Conservation (phyloP, 768 basidiomycete genomes). For the Xerocomellus intermedius region DNA sequence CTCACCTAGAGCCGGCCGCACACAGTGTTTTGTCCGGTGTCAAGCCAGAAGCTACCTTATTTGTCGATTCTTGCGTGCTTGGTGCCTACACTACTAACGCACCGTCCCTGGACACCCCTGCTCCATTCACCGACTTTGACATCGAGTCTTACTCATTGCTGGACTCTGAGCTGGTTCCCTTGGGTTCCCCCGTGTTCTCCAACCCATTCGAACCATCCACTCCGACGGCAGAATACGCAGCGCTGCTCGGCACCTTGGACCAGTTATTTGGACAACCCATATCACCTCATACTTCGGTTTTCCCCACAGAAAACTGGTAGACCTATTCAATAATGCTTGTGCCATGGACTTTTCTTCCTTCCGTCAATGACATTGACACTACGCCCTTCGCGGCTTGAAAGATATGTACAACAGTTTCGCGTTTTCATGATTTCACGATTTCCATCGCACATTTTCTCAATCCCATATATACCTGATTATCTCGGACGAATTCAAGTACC, state of each 20-base stretch:
- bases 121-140: conserved; percentile 10
- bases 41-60: conserved; percentile 29
- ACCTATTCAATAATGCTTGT: neutral
- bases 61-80: conserved; percentile 28
- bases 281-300: conserved; percentile 20
- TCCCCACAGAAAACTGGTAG: conserved; percentile 15
- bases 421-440: neutral
- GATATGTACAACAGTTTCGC: conserved; percentile 1
- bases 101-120: neutral
- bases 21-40: conserved; percentile 28
- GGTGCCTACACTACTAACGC: conserved; percentile 12
- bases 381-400: neutral
- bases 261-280: conserved; percentile 32
- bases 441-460: neutral
- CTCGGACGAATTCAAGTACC: conserved; percentile 10
- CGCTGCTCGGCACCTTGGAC: conserved; percentile 24
- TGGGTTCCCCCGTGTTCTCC: conserved; percentile 30
- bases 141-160: conserved; percentile 7
- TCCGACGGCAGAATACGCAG: conserved; percentile 1
- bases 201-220: conserved; percentile 28
- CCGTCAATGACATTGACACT: neutral
- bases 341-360: neutral
- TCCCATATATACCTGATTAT: conserved; percentile 6
- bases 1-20: conserved; percentile 21
- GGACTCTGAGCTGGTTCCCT: conserved; percentile 8